Base-by-base conservation (phyloP, 2,329 filamentous ascomycete species). In the Calonectria henricotiae region DNA sequence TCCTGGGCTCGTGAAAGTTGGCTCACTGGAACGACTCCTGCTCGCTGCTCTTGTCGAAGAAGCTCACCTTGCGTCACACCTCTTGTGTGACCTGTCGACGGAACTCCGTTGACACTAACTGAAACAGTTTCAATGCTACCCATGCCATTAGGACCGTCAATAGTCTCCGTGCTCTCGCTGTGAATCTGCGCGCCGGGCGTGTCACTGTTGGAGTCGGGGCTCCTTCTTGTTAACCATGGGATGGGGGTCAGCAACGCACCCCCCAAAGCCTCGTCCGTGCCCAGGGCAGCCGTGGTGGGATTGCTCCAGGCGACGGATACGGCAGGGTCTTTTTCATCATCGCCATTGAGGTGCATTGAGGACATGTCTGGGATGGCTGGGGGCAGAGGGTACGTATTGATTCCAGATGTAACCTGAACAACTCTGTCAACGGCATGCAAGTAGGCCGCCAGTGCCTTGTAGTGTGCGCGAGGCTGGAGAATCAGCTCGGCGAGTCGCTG, bases 211-310 rank as follows among this genome's bases (percentile, higher is more conserved):
- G 74, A 79, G 65, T 81, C 79, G 5, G 80, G 79, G 35, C 80
- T 81, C 43, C 75, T 79, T 46, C 84, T 82, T 30, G 83, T 86
- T 62, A 98, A 85, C 96, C 96, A 99, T 0, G 95, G 94, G 68
- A 99, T 98, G 0, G 96, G 96, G 1, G 96, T 98, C 61, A 99
- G 86, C 20, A 98, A 86, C 0, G 96, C 96, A 7, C 96, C 96
- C 25, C 96, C 96, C 1, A 98, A 85, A 13, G 92, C 93, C 80
- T 98, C 96, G 77, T 98, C 96, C 60, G 93, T 94, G 2, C 94
- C 95, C 7, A 96, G 85, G 13, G 85, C 81, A 9, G 82, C 81
- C 72, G 82, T 82, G 73, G 78, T 87, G 76, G 76, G 83, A 62
- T 88, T 87, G 54, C 83, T 83, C 85, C 87, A 88, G 4, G 85